Evolutionary conservation across 768 basidiomycete species (phyloP), one percentile per base, ranked within the genome.

Genomic region (Tylopilus cervinicoccineus): DNA sequence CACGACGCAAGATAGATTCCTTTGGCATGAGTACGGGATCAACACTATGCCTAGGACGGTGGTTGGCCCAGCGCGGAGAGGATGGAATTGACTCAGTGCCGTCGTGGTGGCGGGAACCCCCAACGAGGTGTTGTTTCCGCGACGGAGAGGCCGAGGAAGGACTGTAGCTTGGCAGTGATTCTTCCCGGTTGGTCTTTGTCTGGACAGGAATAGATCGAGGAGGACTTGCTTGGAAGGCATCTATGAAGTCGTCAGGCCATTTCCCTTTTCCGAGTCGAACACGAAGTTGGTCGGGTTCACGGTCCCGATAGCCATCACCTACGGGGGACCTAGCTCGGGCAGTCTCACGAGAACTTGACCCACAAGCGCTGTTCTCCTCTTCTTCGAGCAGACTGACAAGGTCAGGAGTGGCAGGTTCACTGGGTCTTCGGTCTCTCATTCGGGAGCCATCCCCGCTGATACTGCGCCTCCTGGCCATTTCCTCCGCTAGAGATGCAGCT

Each of bases 201-300:
- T 48, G 54, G 45, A 63, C 47, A 57, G 70, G 64, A 47, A 67
- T 66, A 41, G 62, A 62, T 47, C 50, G 64, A 43, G 57, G 34
- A 66, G 64, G 62, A 46, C 43, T 54, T 34, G 51, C 53, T 45
- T 73, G 72, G 51, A 86, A 78, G 24, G 72, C 80, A 54, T 81
- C 80, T 47, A 89, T 62, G 62, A 88, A 86, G 64, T 88, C 87
- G 66, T 88, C 86, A 0, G 88, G 86, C 86, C 86, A 89, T 65
- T 85, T 88, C 49, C 84, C 87, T 63, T 88, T 86, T 28, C 81
- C 80, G 28, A 88, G 77, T 46, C 81, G 76, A 53, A 88, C 72
- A 37, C 65, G 60, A 28, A 60, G 59, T 54, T 67, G 71, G 46
- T 71, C 64, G 12, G 54, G 47, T 51, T 66, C 56, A 57, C 39